Evolutionary conservation across 352 stramenopile species (phyloP).

Genomic region (Phytophthora multivora): DNA sequence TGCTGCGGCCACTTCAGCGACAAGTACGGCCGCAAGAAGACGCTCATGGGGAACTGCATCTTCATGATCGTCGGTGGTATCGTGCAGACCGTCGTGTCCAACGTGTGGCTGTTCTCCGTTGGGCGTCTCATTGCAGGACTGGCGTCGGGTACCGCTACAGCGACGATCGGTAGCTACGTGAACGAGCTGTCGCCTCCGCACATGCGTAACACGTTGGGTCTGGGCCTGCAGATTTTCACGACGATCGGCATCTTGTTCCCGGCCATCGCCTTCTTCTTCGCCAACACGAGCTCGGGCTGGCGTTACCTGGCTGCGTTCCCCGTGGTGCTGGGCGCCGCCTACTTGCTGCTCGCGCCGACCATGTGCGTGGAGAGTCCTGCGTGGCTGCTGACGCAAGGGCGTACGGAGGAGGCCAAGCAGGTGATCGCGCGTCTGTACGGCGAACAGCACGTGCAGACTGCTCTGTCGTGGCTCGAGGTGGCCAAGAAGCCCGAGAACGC

Average conservation of each 20-base stretch:
- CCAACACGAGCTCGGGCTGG: not conserved
- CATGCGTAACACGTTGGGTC: not conserved
- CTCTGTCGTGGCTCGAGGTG: not conserved
- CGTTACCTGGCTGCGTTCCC: not conserved
- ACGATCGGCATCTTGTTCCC: not conserved
- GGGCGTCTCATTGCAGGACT: not conserved
- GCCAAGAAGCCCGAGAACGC: not conserved
- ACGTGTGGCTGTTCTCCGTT: not conserved
- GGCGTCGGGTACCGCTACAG: not conserved
- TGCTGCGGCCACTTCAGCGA: not conserved
- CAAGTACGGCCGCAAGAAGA: not conserved
- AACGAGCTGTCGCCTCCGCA: not conserved
- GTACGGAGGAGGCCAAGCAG: not conserved
- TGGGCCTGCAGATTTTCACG: not conserved
- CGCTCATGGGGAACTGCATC: not conserved
- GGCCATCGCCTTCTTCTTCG: not conserved
- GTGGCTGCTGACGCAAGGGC: not conserved
- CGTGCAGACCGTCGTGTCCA: not conserved
- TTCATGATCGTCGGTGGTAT: not conserved
- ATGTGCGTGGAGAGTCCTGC: not conserved
- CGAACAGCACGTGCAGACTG: not conserved
- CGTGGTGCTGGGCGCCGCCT: not conserved
- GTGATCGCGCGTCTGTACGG: not conserved
- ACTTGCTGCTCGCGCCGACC: not conserved
- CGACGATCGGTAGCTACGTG: not conserved